Conservation (phyloP, 2,329 filamentous ascomycete species). For the Epichloe gansuensis region DNA sequence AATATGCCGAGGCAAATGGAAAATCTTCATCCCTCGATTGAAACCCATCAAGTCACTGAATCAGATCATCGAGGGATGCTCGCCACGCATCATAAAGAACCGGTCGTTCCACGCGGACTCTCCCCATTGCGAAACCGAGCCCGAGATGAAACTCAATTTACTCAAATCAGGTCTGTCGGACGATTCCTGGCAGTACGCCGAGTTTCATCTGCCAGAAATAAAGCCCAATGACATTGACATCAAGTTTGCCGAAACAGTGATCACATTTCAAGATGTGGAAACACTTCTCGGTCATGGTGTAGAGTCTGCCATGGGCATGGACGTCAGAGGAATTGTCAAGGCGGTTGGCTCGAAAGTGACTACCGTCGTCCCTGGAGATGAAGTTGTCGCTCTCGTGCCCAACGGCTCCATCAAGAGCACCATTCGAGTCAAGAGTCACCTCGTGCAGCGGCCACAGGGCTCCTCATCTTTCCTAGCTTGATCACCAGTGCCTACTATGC, state of each 20-base stretch:
- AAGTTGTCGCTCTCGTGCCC: conserved; percentile 28
- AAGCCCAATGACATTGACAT: conserved; percentile 27
- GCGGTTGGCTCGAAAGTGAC: conserved; percentile 21
- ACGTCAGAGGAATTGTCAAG: conserved; percentile 27
- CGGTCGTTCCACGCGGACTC: conserved; percentile 10
- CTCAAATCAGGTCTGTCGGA: conserved; percentile 15
- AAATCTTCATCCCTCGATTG: conserved; percentile 33
- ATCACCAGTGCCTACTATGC: conserved; percentile 31
- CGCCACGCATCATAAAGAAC: conserved; percentile 4
- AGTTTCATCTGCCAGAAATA: conserved; percentile 11
- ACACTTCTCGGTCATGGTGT: conserved; percentile 20
- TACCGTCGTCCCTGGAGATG: conserved; percentile 23
- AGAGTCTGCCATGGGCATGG: conserved; percentile 25
- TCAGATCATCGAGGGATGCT: conserved; percentile 27
- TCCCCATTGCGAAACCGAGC: background rate
- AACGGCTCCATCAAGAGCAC: conserved; percentile 24
- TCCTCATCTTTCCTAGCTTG: conserved; percentile 22
- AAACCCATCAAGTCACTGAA: conserved; percentile 29
- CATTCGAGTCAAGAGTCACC: conserved; percentile 20
- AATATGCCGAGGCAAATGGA: conserved; percentile 29
- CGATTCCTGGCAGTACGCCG: conserved; percentile 15
- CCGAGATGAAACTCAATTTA: conserved; percentile 14
- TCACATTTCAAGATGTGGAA: conserved; percentile 27
- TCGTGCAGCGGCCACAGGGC: conserved; percentile 20
- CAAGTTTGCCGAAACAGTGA: conserved; percentile 21